A percentile compares a stretch with the other conserved stretches of the same genome.
phyloP scores from a whole-genome alignment of 2,329 filamentous ascomycete genomes.

The Incumbomyces lentus region DNA sequence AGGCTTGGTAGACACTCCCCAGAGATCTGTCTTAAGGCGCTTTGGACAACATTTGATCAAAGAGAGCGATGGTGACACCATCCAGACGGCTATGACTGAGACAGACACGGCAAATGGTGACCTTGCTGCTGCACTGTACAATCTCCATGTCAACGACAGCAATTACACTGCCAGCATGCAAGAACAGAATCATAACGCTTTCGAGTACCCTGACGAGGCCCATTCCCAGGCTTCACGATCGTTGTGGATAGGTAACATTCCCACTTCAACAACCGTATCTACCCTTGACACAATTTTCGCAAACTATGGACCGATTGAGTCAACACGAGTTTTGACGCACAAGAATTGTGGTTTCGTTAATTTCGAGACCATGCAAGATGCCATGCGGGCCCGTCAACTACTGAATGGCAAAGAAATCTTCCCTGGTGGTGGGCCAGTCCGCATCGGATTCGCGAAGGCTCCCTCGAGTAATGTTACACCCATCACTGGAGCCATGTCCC shows the following conservation, averaged over 20 bases:
- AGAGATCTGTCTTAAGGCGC: constrained; percentile 54
- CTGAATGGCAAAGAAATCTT: constrained; percentile 98
- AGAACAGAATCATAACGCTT: constrained; percentile 23
- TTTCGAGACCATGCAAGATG: constrained; percentile 84
- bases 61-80: constrained; percentile 7
- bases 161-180: constrained; percentile 1
- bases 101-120: constrained; percentile 10
- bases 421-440: constrained; percentile 83
- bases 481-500: constrained; percentile 48
- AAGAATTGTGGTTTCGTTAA: constrained; percentile 99
- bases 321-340: constrained; percentile 86
- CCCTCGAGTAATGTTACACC: constrained; percentile 81
- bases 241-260: constrained; percentile 94
- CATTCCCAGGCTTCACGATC: constrained; percentile 77
- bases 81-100: constrained; percentile 8
- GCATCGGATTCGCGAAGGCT: constrained; percentile 96
- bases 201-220: constrained; percentile 63
- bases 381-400: constrained; percentile 73
- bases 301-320: constrained; percentile 81
- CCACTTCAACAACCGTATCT: constrained; percentile 89
- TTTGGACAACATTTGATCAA: constrained; percentile 56
- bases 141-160: constrained; percentile 14
- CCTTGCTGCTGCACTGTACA: constrained; percentile 15
- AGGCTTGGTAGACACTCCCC: constrained; percentile 71
- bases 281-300: constrained; percentile 93